phyloP scores from a whole-genome alignment of 352 stramenopile genomes.

The Phytophthora sojae region DNA sequence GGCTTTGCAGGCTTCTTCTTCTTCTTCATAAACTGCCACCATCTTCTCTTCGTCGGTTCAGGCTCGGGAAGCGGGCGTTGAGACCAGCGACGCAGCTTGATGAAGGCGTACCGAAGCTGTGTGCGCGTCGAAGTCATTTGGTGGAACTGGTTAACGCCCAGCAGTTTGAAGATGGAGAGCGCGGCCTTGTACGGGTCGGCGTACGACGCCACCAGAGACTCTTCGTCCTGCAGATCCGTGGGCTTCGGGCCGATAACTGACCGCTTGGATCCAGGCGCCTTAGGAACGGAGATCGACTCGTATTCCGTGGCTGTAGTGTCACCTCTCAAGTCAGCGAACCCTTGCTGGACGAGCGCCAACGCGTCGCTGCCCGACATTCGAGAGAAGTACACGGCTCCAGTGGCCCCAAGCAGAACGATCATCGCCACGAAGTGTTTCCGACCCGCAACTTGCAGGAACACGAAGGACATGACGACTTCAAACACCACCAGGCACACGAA shows the following conservation, averaged over 20 bases:
- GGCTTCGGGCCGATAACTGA: slow-evolving; percentile 51
- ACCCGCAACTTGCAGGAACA: slow-evolving; percentile 71
- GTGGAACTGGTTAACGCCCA: slow-evolving; percentile 75
- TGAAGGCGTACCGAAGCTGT: slow-evolving; percentile 70
- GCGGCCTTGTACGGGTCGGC: slow-evolving; percentile 83
- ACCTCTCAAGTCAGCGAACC: slow-evolving; percentile 38
- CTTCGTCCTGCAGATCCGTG: slow-evolving; percentile 50
- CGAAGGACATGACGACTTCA: slow-evolving; percentile 78
- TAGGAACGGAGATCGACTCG: slow-evolving; percentile 29
- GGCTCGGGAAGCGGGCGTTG: slow-evolving; percentile 31
- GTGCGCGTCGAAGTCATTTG: slow-evolving; percentile 68
- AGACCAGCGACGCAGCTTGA: slow-evolving; percentile 60
- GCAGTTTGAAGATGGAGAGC: slow-evolving; percentile 74
- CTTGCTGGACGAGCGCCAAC: slow-evolving; percentile 44
- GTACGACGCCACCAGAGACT: slow-evolving; percentile 52
- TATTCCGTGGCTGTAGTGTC: slow-evolving; percentile 21
- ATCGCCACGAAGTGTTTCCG: slow-evolving; percentile 65
- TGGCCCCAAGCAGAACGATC: slow-evolving; percentile 58
- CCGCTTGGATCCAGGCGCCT: slow-evolving; percentile 28
- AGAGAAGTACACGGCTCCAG: slow-evolving; percentile 59
- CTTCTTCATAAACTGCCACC: slow-evolving; percentile 36
- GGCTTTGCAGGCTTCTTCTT: slow-evolving; percentile 19
- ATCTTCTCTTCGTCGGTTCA: slow-evolving; percentile 22
- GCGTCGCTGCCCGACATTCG: slow-evolving; percentile 51
- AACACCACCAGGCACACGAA: slow-evolving; percentile 77